Percentiles rank a stretch among this genome's conserved stretches.
Evolutionary conservation across 176 grass and related monocot genomes (phyloP).

Genomic region (Paspalum vaginatum): DNA sequence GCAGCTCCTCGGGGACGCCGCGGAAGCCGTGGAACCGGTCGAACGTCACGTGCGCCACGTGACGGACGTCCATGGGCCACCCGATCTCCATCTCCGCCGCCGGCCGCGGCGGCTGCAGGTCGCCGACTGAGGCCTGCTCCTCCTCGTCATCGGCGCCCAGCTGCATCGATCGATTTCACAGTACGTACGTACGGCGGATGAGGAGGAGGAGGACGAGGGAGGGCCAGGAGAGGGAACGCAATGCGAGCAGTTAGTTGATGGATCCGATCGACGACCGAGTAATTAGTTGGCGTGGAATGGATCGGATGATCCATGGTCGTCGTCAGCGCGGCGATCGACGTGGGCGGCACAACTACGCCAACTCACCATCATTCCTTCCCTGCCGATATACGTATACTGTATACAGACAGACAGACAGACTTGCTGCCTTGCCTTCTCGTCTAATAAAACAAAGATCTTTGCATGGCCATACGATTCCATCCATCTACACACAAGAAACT

Average conservation of each 20-base stretch:
- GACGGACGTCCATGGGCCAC: slow-evolving; percentile 78
- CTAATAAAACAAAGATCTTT: neutral
- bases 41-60: slow-evolving; percentile 91
- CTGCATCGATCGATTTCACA: too few species aligned
- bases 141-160: slow-evolving; percentile 20
- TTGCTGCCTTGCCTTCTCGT: neutral
- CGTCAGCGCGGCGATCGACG: neutral
- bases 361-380: neutral
- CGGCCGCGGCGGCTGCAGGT: neutral
- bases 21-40: slow-evolving; percentile 88
- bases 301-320: too few species aligned
- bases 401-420: neutral
- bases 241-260: too few species aligned
- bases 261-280: too few species aligned
- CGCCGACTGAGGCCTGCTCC: neutral
- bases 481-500: too few species aligned
- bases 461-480: too few species aligned
- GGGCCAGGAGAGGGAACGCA: too few species aligned
- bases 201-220: too few species aligned
- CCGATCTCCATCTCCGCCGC: slow-evolving; percentile 62
- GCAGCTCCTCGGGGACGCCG: slow-evolving; percentile 75
- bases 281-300: too few species aligned
- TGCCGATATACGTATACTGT: neutral
- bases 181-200: too few species aligned
- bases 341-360: slow-evolving; percentile 49